Base-by-base conservation (phyloP, 2,329 filamentous ascomycete genomes). In the Cordyceps tenuipes region DNA sequence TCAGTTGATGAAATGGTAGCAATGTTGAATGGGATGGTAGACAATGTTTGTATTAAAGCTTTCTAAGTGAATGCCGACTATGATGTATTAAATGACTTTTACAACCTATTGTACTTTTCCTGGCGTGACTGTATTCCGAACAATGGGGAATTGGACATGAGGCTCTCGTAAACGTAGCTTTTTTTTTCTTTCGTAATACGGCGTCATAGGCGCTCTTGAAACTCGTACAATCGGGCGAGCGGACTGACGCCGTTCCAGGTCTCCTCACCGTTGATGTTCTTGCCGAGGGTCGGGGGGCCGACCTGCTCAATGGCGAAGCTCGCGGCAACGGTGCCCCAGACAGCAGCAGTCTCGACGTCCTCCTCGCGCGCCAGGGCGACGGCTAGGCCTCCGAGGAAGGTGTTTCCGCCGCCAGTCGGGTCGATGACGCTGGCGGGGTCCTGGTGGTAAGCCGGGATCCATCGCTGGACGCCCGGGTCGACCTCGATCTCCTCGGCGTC, bases 251-350 rank as follows among this genome's bases (percentile, higher is more conserved):
- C 82, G 67, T 88, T 88, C 85, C 85, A 88, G 19, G 75, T 80
- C 71, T 88, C 85, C 23, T 67, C 65, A 6, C 77, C 79, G 4
- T 75, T 65, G 9, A 71, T 73, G 56, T 78, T 73, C 52, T 68
- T 67, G 2, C 70, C 75, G 13, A 91, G 68, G 1, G 71, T 71
- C 0, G 93, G 93, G 71, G 95, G 83, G 0, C 94, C 93, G 57
- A 96, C 86, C 72, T 99, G 94, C 74, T 99, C 92, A 67, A 99
- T 96, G 17, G 90, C 90, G 72, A 96, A 94, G 68, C 91, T 92
- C 8, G 94, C 93, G 2, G 91, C 88, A 6, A 97, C 81, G 50
- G 84, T 88, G 5, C 87, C 94, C 84, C 88, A 93, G 0, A 83
- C 78, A 5, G 89, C 86, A 5, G 91, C 91, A 66, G 90, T 85